These are phyloP conservation scores for Dacryopinax primogenitus DNA, from an alignment of 768 basidiomycete species.

Conservation along the genomic window DNA sequence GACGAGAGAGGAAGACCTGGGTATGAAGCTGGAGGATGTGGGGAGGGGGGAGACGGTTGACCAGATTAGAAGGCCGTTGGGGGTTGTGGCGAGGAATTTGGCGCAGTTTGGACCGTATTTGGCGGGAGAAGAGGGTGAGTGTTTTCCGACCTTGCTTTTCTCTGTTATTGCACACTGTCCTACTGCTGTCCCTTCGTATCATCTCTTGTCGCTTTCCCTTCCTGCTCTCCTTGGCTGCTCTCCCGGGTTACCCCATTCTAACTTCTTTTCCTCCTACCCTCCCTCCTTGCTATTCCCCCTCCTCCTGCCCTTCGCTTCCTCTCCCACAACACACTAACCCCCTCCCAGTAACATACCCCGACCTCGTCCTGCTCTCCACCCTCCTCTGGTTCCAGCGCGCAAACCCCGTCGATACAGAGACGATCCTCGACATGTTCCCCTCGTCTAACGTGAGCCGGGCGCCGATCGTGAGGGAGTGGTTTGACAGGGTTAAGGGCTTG, in stretches of 20 bases:
- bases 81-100: background rate
- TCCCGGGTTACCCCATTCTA: no score
- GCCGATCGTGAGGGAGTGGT: background rate
- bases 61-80: background rate
- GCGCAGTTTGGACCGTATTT: background rate
- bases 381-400: background rate
- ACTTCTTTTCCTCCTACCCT: background rate
- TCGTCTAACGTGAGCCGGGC: background rate
- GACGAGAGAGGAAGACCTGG: background rate
- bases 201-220: no score
- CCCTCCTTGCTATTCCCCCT: background rate
- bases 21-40: background rate
- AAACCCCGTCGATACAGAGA: background rate
- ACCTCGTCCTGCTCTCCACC: background rate
- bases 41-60: background rate
- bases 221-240: no score
- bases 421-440: background rate
- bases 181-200: no score
- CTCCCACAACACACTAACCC: background rate
- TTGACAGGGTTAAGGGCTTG: background rate
- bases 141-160: background rate
- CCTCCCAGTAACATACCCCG: background rate
- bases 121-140: background rate
- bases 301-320: no score
- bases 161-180: no score